A percentile compares a stretch with the other conserved stretches of the same genome.
These are phyloP conservation scores for Xylona heveae DNA, from an alignment of 495 filamentous ascomycete genomes.

Conservation along the genomic window DNA sequence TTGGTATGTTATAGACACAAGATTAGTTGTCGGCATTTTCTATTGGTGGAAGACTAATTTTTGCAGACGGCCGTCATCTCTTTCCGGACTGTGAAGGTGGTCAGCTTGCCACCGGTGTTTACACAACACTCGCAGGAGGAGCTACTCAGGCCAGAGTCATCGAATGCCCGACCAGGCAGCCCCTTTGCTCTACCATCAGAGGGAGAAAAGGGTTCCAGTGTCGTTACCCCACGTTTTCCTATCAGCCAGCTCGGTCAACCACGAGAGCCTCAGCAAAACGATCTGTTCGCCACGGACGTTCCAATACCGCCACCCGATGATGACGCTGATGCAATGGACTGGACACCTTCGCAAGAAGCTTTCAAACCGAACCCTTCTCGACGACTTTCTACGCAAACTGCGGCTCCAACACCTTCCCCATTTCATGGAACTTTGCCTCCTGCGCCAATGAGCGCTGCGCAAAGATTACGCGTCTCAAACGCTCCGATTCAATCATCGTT, in stretches of 20 bases:
- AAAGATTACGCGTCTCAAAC: constrained; percentile 35
- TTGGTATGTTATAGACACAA: constrained; percentile 9
- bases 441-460: constrained; percentile 40
- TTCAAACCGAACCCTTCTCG: constrained; percentile 22
- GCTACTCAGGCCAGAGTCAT: no score
- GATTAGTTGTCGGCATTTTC: no score
- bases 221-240: no score
- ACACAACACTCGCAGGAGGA: no score
- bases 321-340: constrained; percentile 52
- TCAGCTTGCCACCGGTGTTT: no score
- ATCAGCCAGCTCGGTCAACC: no score
- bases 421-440: constrained; percentile 44
- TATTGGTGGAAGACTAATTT: constrained; percentile 1
- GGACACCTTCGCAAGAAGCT: constrained; percentile 40
- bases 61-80: constrained; percentile 7
- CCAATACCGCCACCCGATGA: constrained; percentile 6
- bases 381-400: constrained; percentile 18
- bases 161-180: no score
- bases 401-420: constrained; percentile 20
- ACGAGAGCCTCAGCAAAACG: no score
- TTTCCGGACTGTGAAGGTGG: constrained; percentile 7
- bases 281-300: no score
- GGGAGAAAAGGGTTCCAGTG: no score
- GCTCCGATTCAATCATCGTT: constrained; percentile 24
- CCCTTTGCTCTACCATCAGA: no score